Percentiles rank a stretch among this genome's conserved stretches.
phyloP scores from a whole-genome alignment of 257 asterid species.

The Verbascum thapsus region DNA sequence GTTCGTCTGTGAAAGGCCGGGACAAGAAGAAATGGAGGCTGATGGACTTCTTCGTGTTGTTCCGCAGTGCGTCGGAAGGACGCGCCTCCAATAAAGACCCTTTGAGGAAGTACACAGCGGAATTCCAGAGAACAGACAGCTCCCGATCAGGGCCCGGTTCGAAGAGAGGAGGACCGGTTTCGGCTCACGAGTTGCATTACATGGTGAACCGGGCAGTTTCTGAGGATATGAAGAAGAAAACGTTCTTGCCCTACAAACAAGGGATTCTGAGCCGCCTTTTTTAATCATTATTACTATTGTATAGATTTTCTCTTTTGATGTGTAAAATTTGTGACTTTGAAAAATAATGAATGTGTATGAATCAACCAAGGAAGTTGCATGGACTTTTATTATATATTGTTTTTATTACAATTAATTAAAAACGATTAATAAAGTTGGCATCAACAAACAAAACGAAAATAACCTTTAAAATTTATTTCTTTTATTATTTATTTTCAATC shows the following conservation, averaged over 20 bases:
- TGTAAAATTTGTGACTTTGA: conserved; percentile 18
- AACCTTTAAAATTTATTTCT: no score
- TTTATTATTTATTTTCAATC: no score
- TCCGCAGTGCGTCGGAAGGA: conserved; percentile 58
- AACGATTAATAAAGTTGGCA: no score
- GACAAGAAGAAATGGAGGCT: conserved; percentile 44
- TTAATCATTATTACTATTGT: conserved; percentile 2
- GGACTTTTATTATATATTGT: no score
- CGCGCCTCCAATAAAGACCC: conserved; percentile 49
- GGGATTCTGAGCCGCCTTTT: conserved; percentile 55
- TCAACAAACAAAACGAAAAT: no score
- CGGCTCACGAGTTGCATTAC: conserved; percentile 73
- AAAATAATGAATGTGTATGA: not conserved
- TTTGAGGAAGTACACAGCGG: conserved; percentile 46
- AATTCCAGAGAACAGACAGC: conserved; percentile 19
- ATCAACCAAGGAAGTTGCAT: conserved; percentile 1
- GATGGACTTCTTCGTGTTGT: conserved; percentile 45
- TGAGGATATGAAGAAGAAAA: conserved; percentile 65
- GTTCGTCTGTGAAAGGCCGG: conserved; percentile 26
- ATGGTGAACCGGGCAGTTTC: conserved; percentile 62
- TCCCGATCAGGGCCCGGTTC: conserved; percentile 35
- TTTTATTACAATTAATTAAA: no score
- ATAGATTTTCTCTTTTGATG: conserved; percentile 1
- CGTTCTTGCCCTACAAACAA: conserved; percentile 72
- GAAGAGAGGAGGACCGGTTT: conserved; percentile 41